Percentiles rank a stretch among this genome's conserved stretches.
These are phyloP conservation scores for Rhytidhysteron rufulum DNA, from an alignment of 2,329 filamentous ascomycete species.

Conservation along the genomic window DNA sequence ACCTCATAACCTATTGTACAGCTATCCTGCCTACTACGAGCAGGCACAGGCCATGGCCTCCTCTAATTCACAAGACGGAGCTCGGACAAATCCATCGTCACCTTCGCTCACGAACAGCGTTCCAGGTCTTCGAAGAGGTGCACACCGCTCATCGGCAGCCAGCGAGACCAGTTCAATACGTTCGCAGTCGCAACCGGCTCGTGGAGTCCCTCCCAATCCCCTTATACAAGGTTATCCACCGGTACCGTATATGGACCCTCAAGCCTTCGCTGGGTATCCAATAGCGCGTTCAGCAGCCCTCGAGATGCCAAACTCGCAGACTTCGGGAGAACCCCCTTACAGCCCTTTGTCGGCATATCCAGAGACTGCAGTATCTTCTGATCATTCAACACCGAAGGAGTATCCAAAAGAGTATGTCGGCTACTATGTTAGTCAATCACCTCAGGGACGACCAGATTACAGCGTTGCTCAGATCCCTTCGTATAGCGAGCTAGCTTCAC, in stretches of 20 bases:
- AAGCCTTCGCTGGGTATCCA: conserved; percentile 27
- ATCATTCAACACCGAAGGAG: conserved; percentile 44
- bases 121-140: conserved; percentile 40
- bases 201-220: conserved; percentile 38
- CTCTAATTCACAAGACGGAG: conserved; percentile 39
- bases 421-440: conserved; percentile 38
- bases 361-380: conserved; percentile 16
- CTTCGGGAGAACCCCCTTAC: conserved; percentile 16
- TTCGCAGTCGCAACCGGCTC: conserved; percentile 49
- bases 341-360: conserved; percentile 17
- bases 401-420: conserved; percentile 49
- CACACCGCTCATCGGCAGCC: conserved; percentile 42
- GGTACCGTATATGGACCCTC: conserved; percentile 29
- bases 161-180: conserved; percentile 41
- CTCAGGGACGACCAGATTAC: conserved; percentile 30
- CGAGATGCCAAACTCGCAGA: conserved; percentile 19
- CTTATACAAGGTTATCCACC: conserved; percentile 37
- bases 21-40: conserved; percentile 43
- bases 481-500: conserved; percentile 38
- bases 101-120: conserved; percentile 43
- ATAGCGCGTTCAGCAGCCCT: conserved; percentile 30
- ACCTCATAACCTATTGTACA: conserved; percentile 43
- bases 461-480: conserved; percentile 32
- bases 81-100: conserved; percentile 47
- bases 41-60: conserved; percentile 34